Conservation (phyloP, 225 moss, liverwort and hornwort species). For the Sphagnum contortum region DNA sequence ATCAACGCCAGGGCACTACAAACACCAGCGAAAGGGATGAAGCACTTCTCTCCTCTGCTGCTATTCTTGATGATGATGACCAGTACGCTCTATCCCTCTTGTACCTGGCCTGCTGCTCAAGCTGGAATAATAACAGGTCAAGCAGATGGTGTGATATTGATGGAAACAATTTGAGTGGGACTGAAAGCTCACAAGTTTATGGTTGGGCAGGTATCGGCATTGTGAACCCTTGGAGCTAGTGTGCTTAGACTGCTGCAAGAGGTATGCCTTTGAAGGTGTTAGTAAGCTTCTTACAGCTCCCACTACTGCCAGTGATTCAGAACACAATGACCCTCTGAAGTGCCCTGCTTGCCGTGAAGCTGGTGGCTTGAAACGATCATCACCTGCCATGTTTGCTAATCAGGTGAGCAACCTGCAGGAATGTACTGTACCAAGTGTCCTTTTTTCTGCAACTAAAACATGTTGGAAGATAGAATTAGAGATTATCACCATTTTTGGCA, state of each 20-base stretch:
- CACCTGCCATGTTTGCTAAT: conserved; percentile 80
- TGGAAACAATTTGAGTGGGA: too few species aligned
- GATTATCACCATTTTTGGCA: too few species aligned
- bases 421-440: not conserved
- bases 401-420: conserved; percentile 27
- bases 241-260: conserved; percentile 74
- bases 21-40: conserved; percentile 52
- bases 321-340: conserved; percentile 43
- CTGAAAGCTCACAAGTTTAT: too few species aligned
- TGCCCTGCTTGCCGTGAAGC: conserved; percentile 66
- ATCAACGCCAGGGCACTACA: conserved; percentile 34
- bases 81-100: conserved; percentile 23
- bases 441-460: not conserved
- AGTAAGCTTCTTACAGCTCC: conserved; percentile 30
- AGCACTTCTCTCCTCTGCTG: conserved; percentile 66
- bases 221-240: conserved; percentile 81
- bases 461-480: too few species aligned
- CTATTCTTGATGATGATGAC: conserved; percentile 89
- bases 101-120: too few species aligned
- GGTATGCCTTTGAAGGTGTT: conserved; percentile 42
- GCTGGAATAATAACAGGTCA: too few species aligned
- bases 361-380: conserved; percentile 50
- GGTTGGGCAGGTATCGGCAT: conserved; percentile 54
- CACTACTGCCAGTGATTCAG: conserved; percentile 9
- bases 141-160: too few species aligned